Percentiles rank a stretch among this genome's conserved stretches.
phyloP scores from a whole-genome alignment of 2,329 filamentous ascomycete genomes.

The Cercospora zeina region DNA sequence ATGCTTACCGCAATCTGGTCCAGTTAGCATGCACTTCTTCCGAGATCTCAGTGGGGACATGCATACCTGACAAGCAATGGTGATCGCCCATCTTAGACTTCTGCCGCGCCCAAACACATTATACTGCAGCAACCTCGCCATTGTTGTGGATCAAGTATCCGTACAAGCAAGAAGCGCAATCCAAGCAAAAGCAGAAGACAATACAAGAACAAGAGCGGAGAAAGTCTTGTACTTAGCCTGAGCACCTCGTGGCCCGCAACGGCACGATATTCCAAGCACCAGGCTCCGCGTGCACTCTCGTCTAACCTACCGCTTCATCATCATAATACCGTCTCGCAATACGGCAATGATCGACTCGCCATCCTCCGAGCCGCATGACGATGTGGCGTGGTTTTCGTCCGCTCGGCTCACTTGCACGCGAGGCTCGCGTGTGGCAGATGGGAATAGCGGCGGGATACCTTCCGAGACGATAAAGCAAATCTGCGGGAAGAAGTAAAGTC shows the following conservation, averaged over 20 bases:
- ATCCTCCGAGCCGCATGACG: constrained; percentile 14
- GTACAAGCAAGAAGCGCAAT: background rate
- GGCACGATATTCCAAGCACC: constrained; percentile 2
- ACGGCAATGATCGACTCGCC: constrained; percentile 19
- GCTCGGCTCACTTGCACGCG: constrained; percentile 21
- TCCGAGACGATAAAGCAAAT: constrained; percentile 2
- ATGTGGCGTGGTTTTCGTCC: constrained; percentile 13
- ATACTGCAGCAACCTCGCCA: constrained; percentile 26
- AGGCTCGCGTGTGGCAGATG: constrained; percentile 5
- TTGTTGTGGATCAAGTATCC: background rate
- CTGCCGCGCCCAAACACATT: constrained; percentile 38
- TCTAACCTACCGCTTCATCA: constrained; percentile 4
- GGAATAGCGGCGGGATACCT: background rate
- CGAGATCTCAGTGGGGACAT: background rate
- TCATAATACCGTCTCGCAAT: constrained; percentile 6
- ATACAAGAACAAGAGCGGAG: constrained; percentile 6
- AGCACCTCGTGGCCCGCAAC: background rate
- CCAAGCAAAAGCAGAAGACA: background rate
- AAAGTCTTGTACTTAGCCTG: constrained; percentile 13
- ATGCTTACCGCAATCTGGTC: background rate
- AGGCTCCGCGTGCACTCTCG: background rate
- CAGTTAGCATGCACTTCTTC: background rate
- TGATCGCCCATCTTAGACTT: constrained; percentile 37
- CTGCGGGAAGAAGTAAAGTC: background rate
- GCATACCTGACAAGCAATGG: constrained; percentile 35